phyloP scores from a whole-genome alignment of 2,329 filamentous ascomycete genomes.

The Emergomyces pasteurianus region DNA sequence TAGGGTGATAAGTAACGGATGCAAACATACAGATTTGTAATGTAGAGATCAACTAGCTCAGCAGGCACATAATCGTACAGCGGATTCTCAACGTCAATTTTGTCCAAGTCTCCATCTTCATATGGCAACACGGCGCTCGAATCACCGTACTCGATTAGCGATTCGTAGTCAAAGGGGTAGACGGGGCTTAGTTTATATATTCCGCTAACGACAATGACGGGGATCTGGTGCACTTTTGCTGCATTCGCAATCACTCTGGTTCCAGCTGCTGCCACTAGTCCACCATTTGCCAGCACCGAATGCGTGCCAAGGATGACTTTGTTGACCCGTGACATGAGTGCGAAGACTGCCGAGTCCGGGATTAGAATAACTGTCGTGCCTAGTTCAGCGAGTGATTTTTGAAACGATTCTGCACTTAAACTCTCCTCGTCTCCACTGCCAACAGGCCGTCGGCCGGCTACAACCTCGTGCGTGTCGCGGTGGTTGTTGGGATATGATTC shows the following conservation, averaged over 20 bases:
- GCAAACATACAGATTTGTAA: slow-evolving; percentile 63
- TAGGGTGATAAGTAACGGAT: background rate
- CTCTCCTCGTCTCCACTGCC: slow-evolving; percentile 36
- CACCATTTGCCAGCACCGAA: slow-evolving; percentile 78
- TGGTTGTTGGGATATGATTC: slow-evolving; percentile 62
- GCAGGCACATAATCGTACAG: slow-evolving; percentile 72
- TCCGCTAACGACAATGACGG: slow-evolving; percentile 78
- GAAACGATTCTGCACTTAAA: slow-evolving; percentile 43
- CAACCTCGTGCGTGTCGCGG: slow-evolving; percentile 48
- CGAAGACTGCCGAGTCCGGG: slow-evolving; percentile 74
- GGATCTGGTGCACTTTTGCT: slow-evolving; percentile 67
- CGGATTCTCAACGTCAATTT: slow-evolving; percentile 65
- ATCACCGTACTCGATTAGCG: slow-evolving; percentile 76
- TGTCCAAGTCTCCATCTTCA: slow-evolving; percentile 65
- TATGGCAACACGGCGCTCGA: slow-evolving; percentile 65
- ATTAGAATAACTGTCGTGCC: slow-evolving; percentile 77
- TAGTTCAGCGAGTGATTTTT: slow-evolving; percentile 63
- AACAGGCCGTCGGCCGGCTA: slow-evolving; percentile 40
- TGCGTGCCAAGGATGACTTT: slow-evolving; percentile 88
- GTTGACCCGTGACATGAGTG: slow-evolving; percentile 89
- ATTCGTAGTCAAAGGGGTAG: slow-evolving; percentile 70
- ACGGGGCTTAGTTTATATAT: slow-evolving; percentile 91
- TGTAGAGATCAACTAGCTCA: slow-evolving; percentile 49
- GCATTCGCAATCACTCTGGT: slow-evolving; percentile 72
- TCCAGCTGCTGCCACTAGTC: slow-evolving; percentile 73